Base-by-base conservation (phyloP, 257 asterid genomes). In the Solanum ossicruentum region DNA sequence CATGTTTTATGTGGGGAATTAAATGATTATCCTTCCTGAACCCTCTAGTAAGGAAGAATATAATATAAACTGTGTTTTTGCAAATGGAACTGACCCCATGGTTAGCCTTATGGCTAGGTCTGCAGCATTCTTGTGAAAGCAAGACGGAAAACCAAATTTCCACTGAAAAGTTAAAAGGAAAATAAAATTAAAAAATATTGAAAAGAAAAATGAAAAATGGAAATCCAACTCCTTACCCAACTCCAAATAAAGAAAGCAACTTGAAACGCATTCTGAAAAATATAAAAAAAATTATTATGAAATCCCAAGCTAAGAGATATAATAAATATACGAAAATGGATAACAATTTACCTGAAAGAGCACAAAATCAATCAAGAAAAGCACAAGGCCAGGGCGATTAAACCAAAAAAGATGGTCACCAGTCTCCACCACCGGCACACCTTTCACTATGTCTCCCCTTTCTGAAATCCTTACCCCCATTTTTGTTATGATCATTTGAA, bases 391-490 rank as follows among this genome's bases (percentile, higher is more conserved):
- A 45, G 86, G 86, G 58, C 84, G 84, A 32, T 84, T 84, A 71
- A 84, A 84, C 86, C 86, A 84, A 56, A 84, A 84, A 49, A 84
- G 84, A 43, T 84, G 72, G 45, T 84, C 86, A 3, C 86, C 86
- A 7, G 52, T 81, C 79, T 84, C 63, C 67, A 84, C 86, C 78
- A 84, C 65, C 12, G 84, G 84, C 18, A 81, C 57, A 26, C 86
- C 84, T 80, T 60, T 58, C 47, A 84, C 79, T 17, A 84, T 54
- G n/a, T 61, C 86, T 77, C 86, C 86, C 82, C 86, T 84, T 26
- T 75, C 84, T 47, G 43, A 32, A 77, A 77, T 77, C 36, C 79
- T 84, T n/a, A 47, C 41, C 17, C 84, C 84, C 84, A 82, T 82
- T 49, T 82, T 45, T 61, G 84, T 63, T 82, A 82, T 82, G 75